Evolutionary conservation across 2,329 filamentous ascomycete genomes (phyloP).

Genomic region (Arachnomyces sp.): DNA sequence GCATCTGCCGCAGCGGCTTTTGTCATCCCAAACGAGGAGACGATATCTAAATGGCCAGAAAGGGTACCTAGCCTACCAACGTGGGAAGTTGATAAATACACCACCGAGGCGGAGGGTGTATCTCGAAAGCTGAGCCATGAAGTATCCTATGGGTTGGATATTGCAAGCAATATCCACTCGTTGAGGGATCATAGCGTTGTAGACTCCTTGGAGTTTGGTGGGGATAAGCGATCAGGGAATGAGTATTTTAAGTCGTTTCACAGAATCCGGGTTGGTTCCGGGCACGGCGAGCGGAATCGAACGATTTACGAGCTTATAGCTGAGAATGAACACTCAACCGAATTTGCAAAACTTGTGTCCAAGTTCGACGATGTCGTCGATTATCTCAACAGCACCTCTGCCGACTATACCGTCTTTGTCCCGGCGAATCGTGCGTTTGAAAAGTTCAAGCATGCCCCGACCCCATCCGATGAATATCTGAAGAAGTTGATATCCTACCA

Average conservation of each 20-base stretch:
- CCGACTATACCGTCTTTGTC: conserved; percentile 74
- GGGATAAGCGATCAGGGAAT: too few relatives aligned
- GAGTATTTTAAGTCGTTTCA: too few relatives aligned
- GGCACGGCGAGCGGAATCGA: conserved; percentile 47
- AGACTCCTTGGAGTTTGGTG: too few relatives aligned
- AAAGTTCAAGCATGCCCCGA: conserved; percentile 47
- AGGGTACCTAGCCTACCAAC: conserved; percentile 7
- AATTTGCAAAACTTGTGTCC: conserved; percentile 66
- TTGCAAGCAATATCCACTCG: too few relatives aligned
- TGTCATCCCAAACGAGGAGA: conserved; percentile 42
- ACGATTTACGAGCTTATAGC: conserved; percentile 75
- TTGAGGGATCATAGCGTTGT: too few relatives aligned
- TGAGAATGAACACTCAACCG: conserved; percentile 66
- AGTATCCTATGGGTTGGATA: too few relatives aligned
- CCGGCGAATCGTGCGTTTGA: conserved; percentile 71
- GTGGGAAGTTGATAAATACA: neutral
- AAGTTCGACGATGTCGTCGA: conserved; percentile 64
- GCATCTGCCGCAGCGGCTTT: conserved; percentile 41
- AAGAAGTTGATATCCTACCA: conserved; percentile 68
- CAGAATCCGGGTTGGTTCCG: conserved; percentile 9
- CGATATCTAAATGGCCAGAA: conserved; percentile 32
- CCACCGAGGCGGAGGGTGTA: neutral
- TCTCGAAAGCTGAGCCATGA: neutral
- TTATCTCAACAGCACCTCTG: conserved; percentile 62
- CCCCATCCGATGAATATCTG: conserved; percentile 62